phyloP scores from a whole-genome alignment of 345 rosid genomes.

The Bruguiera gymnorhiza region DNA sequence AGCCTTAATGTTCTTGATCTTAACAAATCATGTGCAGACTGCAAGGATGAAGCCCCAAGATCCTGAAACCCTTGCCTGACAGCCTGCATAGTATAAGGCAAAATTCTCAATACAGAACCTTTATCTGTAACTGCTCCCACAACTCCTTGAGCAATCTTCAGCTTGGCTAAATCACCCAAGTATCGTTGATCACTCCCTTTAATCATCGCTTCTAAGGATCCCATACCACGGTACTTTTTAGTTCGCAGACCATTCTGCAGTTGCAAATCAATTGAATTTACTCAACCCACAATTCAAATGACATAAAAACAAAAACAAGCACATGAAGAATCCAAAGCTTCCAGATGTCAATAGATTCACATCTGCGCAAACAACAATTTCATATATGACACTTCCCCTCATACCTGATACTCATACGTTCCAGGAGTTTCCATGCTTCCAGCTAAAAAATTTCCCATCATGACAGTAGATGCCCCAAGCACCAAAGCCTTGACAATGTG shows the following conservation, averaged over 20 bases:
- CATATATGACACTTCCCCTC: too few species aligned
- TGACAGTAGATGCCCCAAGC: slow-evolving; percentile 91
- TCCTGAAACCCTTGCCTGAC: slow-evolving; percentile 89
- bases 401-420: slow-evolving; percentile 57
- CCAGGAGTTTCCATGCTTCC: slow-evolving; percentile 97
- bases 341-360: too few species aligned
- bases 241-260: slow-evolving; percentile 55
- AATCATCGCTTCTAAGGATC: slow-evolving; percentile 95
- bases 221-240: slow-evolving; percentile 94
- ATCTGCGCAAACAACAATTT: too few species aligned
- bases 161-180: slow-evolving; percentile 71
- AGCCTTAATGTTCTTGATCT: slow-evolving; percentile 69
- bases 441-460: slow-evolving; percentile 97
- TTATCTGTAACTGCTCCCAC: slow-evolving; percentile 94
- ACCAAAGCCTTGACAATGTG: slow-evolving; percentile 87
- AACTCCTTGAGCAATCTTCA: slow-evolving; percentile 99
- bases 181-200: slow-evolving; percentile 94
- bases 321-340: too few species aligned
- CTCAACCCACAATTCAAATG: not conserved
- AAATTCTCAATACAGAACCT: slow-evolving; percentile 78
- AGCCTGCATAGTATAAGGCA: slow-evolving; percentile 94
- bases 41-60: slow-evolving; percentile 78
- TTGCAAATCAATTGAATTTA: slow-evolving; percentile 6
- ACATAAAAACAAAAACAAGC: not conserved
- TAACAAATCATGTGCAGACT: slow-evolving; percentile 69